phyloP scores from a whole-genome alignment of 2,329 filamentous ascomycete genomes.

The Fusarium sp. region DNA sequence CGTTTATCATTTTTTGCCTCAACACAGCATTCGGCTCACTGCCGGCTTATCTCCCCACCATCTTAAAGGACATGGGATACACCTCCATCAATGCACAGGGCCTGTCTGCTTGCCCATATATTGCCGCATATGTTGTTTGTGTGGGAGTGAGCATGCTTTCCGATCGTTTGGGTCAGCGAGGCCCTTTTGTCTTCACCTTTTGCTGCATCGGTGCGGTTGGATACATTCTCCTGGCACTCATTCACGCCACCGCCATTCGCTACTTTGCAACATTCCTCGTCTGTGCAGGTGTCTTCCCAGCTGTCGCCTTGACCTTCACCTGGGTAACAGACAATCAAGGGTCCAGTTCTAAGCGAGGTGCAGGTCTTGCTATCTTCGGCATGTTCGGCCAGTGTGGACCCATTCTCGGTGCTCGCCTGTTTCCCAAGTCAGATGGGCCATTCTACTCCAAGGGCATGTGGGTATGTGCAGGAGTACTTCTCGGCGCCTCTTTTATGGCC shows the following conservation, averaged over 20 bases:
- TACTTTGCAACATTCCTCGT: constrained; percentile 63
- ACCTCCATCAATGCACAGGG: background rate
- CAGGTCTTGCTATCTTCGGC: constrained; percentile 63
- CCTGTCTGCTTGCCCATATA: background rate
- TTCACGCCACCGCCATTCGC: constrained; percentile 64
- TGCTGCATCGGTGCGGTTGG: background rate
- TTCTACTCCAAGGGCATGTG: background rate
- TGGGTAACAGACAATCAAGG: constrained; percentile 80
- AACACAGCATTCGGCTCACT: constrained; percentile 56
- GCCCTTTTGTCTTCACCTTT: background rate
- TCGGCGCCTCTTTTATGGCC: background rate
- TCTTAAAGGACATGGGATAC: background rate
- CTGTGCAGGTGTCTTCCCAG: constrained; percentile 67
- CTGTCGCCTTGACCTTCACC: constrained; percentile 75
- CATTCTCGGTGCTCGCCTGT: constrained; percentile 23
- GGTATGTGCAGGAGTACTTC: background rate
- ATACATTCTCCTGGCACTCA: background rate
- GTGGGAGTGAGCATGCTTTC: background rate
- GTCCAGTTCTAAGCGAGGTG: constrained; percentile 72
- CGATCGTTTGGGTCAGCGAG: background rate
- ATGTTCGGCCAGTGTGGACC: constrained; percentile 38
- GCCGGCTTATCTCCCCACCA: constrained; percentile 67
- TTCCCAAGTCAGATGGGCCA: background rate
- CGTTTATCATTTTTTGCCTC: constrained; percentile 57
- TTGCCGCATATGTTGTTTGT: background rate